Percentiles rank a stretch among this genome's conserved stretches.
phyloP scores from a whole-genome alignment of 2,329 filamentous ascomycete species.

The Rutstroemia sp. region DNA sequence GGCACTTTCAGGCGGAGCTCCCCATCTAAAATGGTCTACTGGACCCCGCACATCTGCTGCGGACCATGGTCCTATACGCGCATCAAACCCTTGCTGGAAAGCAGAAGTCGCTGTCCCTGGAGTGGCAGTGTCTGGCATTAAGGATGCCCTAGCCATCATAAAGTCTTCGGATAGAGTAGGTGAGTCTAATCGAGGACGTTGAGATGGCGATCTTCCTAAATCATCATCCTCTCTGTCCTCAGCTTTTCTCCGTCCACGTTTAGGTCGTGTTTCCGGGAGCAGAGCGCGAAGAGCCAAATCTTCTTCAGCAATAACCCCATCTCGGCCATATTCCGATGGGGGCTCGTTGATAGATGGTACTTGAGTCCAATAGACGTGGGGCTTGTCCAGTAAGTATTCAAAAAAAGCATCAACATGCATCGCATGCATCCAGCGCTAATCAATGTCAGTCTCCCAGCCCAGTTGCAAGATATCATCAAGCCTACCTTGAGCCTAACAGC shows the following conservation, averaged over 20 bases:
- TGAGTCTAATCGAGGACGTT: conserved; percentile 55
- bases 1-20: conserved; percentile 43
- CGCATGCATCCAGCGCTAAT: conserved; percentile 87
- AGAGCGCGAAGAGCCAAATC: conserved; percentile 81
- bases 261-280: conserved; percentile 66
- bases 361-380: conserved; percentile 72
- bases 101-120: conserved; percentile 35
- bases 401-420: conserved; percentile 96
- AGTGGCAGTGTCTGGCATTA: conserved; percentile 30
- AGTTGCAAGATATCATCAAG: conserved; percentile 5
- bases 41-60: conserved; percentile 22
- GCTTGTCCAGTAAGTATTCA: conserved; percentile 73
- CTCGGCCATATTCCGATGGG: conserved; percentile 58
- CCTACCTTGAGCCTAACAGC: conserved; percentile 81
- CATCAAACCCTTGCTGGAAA: conserved; percentile 20
- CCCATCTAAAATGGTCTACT: conserved; percentile 22
- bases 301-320: conserved; percentile 79
- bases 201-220: conserved; percentile 44
- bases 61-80: conserved; percentile 25
- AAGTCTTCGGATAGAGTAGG: conserved; percentile 37
- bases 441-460: conserved; percentile 13
- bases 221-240: conserved; percentile 49
- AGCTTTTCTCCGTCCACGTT: conserved; percentile 53
- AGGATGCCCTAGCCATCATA: conserved; percentile 26
- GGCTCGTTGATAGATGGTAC: conserved; percentile 60